Evolutionary conservation across 306 rosid genomes (phyloP).

Genomic region (Glycine soja): DNA sequence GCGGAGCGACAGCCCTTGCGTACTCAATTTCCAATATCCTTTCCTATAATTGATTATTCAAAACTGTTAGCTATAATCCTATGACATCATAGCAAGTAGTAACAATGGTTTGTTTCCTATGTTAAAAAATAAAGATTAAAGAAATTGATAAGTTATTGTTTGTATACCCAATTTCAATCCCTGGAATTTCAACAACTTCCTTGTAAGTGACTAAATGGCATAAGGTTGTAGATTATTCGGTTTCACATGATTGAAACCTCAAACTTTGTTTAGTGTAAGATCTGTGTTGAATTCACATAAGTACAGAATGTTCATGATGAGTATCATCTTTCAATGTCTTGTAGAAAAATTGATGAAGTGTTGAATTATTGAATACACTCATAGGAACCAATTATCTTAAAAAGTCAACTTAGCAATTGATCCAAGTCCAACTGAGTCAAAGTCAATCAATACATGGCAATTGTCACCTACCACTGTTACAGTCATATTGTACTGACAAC

Average conservation of each 20-base stretch:
- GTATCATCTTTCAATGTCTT: neutral
- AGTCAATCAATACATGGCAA: neutral
- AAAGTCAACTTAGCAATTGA: neutral
- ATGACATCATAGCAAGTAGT: neutral
- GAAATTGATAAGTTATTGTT: neutral
- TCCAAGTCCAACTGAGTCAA: neutral
- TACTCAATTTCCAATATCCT: conserved; percentile 83
- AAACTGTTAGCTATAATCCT: conserved; percentile 30
- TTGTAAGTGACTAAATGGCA: neutral
- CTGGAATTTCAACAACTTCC: conserved; percentile 1
- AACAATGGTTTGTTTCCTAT: conserved; percentile 7
- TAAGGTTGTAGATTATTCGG: neutral
- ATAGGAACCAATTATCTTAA: conserved; percentile 6
- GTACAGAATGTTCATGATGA: neutral
- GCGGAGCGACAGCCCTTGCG: conserved; percentile 75
- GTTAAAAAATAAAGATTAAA: neutral
- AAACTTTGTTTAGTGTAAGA: conserved; percentile 16
- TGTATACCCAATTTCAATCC: neutral
- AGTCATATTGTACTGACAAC: neutral
- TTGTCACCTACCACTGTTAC: neutral
- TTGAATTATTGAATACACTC: neutral
- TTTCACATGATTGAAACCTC: neutral
- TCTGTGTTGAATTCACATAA: neutral
- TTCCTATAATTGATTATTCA: conserved; percentile 63
- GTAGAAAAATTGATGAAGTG: neutral